These are phyloP conservation scores for Lasiodiplodia hormozganensis DNA, from an alignment of 2,329 filamentous ascomycete species.

Conservation along the genomic window DNA sequence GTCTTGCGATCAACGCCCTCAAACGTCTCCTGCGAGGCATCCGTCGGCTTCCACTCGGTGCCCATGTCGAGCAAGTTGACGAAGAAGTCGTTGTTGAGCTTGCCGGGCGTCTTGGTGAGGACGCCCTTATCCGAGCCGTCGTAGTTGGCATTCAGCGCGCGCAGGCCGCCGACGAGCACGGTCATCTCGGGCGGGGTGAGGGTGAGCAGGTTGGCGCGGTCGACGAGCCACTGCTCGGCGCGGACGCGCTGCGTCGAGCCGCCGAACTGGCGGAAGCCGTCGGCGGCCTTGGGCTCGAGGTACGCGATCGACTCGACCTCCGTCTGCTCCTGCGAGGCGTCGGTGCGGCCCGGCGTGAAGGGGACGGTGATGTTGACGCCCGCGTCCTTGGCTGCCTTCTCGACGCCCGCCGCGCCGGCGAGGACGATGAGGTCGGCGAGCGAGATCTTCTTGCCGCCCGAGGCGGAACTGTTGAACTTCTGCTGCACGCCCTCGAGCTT, in stretches of 20 bases:
- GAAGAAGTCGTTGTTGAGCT: constrained; percentile 82
- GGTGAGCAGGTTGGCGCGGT: constrained; percentile 73
- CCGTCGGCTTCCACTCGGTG: constrained; percentile 68
- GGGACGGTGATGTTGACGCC: constrained; percentile 63
- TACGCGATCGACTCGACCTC: constrained; percentile 68
- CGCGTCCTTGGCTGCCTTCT: constrained; percentile 65
- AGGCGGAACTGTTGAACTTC: constrained; percentile 64
- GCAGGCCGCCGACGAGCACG: constrained; percentile 74
- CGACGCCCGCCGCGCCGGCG: constrained; percentile 72
- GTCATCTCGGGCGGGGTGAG: constrained; percentile 75
- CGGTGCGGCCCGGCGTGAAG: constrained; percentile 75
- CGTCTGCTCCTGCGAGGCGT: constrained; percentile 75
- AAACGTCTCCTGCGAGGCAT: constrained; percentile 62
- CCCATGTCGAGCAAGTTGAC: constrained; percentile 75
- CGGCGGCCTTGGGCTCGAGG: constrained; percentile 73
- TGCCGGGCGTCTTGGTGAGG: constrained; percentile 71
- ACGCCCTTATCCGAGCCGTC: constrained; percentile 73
- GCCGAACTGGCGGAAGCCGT: constrained; percentile 83
- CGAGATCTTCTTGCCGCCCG: constrained; percentile 72
- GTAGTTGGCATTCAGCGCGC: constrained; percentile 72
- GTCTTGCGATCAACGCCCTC: constrained; percentile 71
- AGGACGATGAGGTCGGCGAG: constrained; percentile 81
- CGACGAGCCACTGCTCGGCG: constrained; percentile 74
- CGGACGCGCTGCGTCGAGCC: constrained; percentile 65
- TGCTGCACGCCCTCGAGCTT: constrained; percentile 70